Base-by-base conservation (phyloP, 768 basidiomycete species). In the Suillus subaureus region DNA sequence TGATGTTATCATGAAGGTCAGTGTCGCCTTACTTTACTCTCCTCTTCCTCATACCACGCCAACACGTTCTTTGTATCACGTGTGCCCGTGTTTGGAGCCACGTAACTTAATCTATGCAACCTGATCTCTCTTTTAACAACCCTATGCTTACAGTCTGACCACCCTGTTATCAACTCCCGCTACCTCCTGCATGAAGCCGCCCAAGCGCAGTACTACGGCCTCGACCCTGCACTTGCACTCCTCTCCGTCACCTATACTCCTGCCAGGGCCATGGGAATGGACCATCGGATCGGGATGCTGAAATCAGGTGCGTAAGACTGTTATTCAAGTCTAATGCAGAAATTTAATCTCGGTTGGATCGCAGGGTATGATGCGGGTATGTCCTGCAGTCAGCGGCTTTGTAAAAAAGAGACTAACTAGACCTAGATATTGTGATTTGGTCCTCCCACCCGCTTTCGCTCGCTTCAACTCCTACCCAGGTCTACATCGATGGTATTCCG, bases 401-500 rank as follows among this genome's bases (percentile, higher is more conserved):
- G 3, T 57, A 15, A 9, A 60, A 37, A 68, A 13, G 66, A 3
- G n/a, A 28, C 51, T 51, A 15, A 51, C 28, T 51, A 4, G n/a
- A 15, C 33, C 35, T 37, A 57, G 89, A 94, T 71, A 73, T 92
- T n/a, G 90, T 93, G 8, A 74, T 93, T 43, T 90, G 89, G 89
- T 87, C 90, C 70, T 87, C 86, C 3, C 90, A 93, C 76, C 93
- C 93, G 1, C 81, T 94, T 35, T 82, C 82, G 35, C 78, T 92
- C 26, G 92, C 89, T 62, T 89, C 93, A 3, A 92, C 90, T 0
- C 93, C 93, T 0, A 73, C 79, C 15, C 87, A 89, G 64, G 87
- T 92, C 33, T 96, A 89, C 82, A 92, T 96, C 68, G 95, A 97
- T 74, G 94, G 94, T 2, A 87, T 94, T 64, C 73, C 87, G 4